Evolutionary conservation across 2,329 filamentous ascomycete genomes (phyloP).

Genomic region (Macrophomina phaseolina): DNA sequence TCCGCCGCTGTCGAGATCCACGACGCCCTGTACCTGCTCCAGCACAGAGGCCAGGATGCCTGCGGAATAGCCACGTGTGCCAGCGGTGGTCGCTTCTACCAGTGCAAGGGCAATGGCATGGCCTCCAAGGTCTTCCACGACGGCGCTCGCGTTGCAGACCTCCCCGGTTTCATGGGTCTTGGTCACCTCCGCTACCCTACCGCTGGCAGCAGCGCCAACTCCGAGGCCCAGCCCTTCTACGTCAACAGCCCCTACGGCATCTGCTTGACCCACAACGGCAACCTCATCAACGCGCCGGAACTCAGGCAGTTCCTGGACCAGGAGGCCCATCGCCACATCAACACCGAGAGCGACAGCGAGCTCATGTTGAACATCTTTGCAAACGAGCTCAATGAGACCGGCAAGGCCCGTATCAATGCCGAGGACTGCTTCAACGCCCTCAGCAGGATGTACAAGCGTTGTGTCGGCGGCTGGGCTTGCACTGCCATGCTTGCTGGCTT

Average conservation of each 20-base stretch:
- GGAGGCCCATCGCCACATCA: slow-evolving; percentile 83
- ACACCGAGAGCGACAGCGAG: slow-evolving; percentile 88
- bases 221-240: slow-evolving; percentile 92
- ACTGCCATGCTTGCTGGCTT: slow-evolving; percentile 83
- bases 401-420: slow-evolving; percentile 79
- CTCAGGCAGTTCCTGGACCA: slow-evolving; percentile 75
- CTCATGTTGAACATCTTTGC: slow-evolving; percentile 89
- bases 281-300: slow-evolving; percentile 79
- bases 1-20: slow-evolving; percentile 52
- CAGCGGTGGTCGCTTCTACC: slow-evolving; percentile 78
- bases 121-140: slow-evolving; percentile 84
- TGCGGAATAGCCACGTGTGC: slow-evolving; percentile 80
- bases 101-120: slow-evolving; percentile 91
- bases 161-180: slow-evolving; percentile 86
- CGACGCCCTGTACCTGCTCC: slow-evolving; percentile 44
- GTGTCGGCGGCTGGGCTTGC: slow-evolving; percentile 78
- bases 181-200: slow-evolving; percentile 90
- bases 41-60: slow-evolving; percentile 82
- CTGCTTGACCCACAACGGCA: slow-evolving; percentile 83
- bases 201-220: slow-evolving; percentile 79
- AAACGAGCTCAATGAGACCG: slow-evolving; percentile 77
- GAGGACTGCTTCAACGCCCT: slow-evolving; percentile 78
- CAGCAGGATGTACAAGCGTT: slow-evolving; percentile 72
- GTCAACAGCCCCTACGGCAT: slow-evolving; percentile 86
- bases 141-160: slow-evolving; percentile 72